Conservation (phyloP, 345 rosid genomes). For the Chamaenerion angustifolium region DNA sequence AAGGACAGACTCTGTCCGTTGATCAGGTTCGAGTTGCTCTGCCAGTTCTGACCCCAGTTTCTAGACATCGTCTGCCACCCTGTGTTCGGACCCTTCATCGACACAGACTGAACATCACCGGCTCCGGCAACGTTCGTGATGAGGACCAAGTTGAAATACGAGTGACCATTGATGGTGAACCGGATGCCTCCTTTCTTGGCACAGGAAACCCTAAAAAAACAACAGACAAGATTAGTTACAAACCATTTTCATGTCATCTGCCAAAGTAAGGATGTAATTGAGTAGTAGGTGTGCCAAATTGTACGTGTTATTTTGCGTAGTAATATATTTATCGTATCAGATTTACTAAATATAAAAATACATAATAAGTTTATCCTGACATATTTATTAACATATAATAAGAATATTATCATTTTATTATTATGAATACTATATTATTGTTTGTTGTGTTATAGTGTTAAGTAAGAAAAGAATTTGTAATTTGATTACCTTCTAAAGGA, state of each 20-base stretch:
- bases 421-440: no score
- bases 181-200: constrained; percentile 81
- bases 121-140: constrained; percentile 79
- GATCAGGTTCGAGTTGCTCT: constrained; percentile 72
- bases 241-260: no score
- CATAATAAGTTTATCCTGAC: no score
- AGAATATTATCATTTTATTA: no score
- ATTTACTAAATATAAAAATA: no score
- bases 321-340: no score
- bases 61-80: constrained; percentile 93
- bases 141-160: constrained; percentile 85
- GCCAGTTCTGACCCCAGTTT: constrained; percentile 99
- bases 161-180: constrained; percentile 80
- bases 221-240: background rate
- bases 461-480: no score
- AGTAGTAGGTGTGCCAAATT: no score
- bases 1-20: constrained; percentile 78
- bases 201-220: constrained; percentile 48
- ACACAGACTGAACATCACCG: constrained; percentile 63
- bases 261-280: no score
- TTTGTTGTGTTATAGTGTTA: no score
- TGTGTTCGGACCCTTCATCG: constrained; percentile 74
- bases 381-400: no score
- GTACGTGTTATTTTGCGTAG: no score
- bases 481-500: constrained; percentile 79